Evolutionary conservation across 305 asterid genomes (phyloP).

Genomic region (Solanum hybrid): DNA sequence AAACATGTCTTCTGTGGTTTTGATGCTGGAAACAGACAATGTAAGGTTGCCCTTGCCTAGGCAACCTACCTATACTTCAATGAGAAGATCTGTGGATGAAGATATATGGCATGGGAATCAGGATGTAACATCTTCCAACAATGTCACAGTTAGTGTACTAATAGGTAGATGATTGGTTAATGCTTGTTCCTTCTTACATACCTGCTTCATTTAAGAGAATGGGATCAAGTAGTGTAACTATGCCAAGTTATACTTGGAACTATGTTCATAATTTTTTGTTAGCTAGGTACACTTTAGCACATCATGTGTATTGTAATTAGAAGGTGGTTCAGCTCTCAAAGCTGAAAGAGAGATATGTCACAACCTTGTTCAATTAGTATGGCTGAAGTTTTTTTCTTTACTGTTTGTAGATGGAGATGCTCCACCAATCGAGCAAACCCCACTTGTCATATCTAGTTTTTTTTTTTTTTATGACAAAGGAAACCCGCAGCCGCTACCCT

Average conservation of each 20-base stretch:
- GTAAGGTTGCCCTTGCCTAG: constrained; percentile 47
- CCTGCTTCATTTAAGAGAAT: background rate
- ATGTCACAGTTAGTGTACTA: constrained; percentile 45
- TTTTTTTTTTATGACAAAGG: no score
- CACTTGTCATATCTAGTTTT: background rate
- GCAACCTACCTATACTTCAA: constrained; percentile 54
- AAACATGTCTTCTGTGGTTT: constrained; percentile 53
- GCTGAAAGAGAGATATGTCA: background rate
- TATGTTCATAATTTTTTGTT: background rate
- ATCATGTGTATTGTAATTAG: background rate
- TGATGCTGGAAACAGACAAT: constrained; percentile 69
- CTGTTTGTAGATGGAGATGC: background rate
- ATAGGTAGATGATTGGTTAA: constrained; percentile 39
- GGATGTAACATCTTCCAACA: constrained; percentile 37
- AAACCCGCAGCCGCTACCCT: no score
- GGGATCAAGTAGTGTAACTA: background rate
- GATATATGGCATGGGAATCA: constrained; percentile 36
- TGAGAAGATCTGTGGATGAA: constrained; percentile 30
- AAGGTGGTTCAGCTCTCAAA: background rate
- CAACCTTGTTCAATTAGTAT: background rate
- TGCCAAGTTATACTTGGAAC: background rate
- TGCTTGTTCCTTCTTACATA: background rate
- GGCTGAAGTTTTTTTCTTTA: background rate
- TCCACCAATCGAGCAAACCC: background rate
- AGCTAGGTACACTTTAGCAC: background rate